phyloP scores from a whole-genome alignment of 306 rosid species.

The Inga oerstediana region DNA sequence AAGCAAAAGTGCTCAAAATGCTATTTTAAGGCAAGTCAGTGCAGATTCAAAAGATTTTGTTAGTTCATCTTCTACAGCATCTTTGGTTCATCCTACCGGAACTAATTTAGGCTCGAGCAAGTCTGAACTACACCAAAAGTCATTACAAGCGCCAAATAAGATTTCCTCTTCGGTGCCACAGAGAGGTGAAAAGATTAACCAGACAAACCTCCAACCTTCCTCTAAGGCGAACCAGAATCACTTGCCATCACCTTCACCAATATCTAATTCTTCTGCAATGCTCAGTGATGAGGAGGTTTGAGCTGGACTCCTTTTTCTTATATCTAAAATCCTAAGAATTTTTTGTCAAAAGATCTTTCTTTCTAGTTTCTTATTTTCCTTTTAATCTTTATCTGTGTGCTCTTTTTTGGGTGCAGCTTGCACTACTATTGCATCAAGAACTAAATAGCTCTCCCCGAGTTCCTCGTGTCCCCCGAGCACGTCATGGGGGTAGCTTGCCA shows the following conservation, averaged over 20 bases:
- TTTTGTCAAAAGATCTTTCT: not conserved
- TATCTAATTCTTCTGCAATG: constrained; percentile 61
- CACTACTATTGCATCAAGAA: constrained; percentile 91
- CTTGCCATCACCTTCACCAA: constrained; percentile 30
- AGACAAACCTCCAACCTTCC: constrained; percentile 56
- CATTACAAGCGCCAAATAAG: constrained; percentile 59
- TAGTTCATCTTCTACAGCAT: constrained; percentile 55
- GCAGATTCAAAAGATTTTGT: constrained; percentile 61
- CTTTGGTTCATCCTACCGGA: constrained; percentile 46
- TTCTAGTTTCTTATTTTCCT: constrained; percentile 18
- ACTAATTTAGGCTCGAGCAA: constrained; percentile 52
- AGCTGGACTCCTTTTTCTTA: constrained; percentile 26
- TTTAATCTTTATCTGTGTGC: constrained; percentile 2
- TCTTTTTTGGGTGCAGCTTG: constrained; percentile 55
- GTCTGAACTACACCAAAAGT: constrained; percentile 60
- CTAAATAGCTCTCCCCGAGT: constrained; percentile 97
- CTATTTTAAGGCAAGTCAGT: constrained; percentile 57
- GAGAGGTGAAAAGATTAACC: constrained; percentile 73
- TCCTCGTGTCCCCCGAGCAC: constrained; percentile 96
- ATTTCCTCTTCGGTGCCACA: constrained; percentile 59
- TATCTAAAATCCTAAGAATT: constrained; percentile 4
- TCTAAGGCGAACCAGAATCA: constrained; percentile 75
- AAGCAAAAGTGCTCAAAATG: constrained; percentile 62
- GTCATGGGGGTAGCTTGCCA: constrained; percentile 79
- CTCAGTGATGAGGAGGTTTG: constrained; percentile 96